These are phyloP conservation scores for Harringtonia lauricola DNA, from an alignment of 2,329 filamentous ascomycete species.

Conservation along the genomic window DNA sequence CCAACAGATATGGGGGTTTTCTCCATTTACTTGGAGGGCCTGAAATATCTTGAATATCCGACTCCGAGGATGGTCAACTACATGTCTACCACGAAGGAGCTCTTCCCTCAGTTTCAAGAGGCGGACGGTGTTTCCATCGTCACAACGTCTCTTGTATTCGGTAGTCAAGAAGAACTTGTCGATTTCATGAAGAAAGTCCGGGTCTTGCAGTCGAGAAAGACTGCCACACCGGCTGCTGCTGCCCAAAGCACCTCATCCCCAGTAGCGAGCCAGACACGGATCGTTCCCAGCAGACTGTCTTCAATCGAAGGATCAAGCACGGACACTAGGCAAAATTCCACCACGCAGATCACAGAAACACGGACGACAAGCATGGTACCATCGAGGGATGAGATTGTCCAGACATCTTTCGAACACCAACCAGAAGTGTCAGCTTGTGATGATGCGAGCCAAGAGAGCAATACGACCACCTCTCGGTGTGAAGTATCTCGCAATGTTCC, in stretches of 20 bases:
- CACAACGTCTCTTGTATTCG: constrained; percentile 8
- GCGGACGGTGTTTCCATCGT: constrained; percentile 7
- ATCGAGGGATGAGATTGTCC: no score
- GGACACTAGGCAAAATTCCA: no score
- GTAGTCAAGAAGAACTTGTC: constrained; percentile 4
- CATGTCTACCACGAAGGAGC: constrained; percentile 5
- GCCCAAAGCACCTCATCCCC: neutral
- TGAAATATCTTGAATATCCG: constrained; percentile 9
- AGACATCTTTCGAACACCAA: no score
- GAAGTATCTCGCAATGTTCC: no score
- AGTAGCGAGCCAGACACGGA: no score
- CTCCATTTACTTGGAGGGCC: constrained; percentile 8
- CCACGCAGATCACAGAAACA: no score
- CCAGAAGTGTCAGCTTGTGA: no score
- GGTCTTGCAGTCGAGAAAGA: neutral
- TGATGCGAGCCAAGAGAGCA: no score
- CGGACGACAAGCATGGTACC: no score
- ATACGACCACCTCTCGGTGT: no score
- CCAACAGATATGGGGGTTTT: constrained; percentile 3
- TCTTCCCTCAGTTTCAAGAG: constrained; percentile 10
- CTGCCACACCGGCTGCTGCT: neutral
- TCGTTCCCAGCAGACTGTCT: no score
- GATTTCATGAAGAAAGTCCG: constrained; percentile 8
- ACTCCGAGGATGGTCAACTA: constrained; percentile 12
- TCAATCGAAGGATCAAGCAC: no score